These are phyloP conservation scores for Bromus sterilis DNA, from an alignment of 176 grass and related monocot species.

Conservation along the genomic window DNA sequence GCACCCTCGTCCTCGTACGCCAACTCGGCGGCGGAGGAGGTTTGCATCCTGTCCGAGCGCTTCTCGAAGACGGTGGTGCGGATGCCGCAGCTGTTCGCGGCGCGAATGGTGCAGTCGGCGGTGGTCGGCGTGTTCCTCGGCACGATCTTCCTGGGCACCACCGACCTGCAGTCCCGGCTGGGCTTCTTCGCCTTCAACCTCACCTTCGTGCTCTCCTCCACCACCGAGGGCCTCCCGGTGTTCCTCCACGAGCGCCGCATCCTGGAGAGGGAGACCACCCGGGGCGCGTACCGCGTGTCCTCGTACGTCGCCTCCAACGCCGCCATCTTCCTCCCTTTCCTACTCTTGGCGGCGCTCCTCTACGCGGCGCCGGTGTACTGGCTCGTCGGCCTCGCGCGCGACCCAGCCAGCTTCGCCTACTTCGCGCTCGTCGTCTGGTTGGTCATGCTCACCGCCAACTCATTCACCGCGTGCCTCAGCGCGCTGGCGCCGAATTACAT, in stretches of 20 bases:
- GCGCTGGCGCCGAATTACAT: slow-evolving; percentile 83
- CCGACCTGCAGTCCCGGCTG: slow-evolving; percentile 54
- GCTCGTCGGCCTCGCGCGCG: slow-evolving; percentile 56
- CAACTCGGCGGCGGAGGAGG: slow-evolving; percentile 46
- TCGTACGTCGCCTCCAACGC: slow-evolving; percentile 71
- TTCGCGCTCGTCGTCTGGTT: slow-evolving; percentile 83
- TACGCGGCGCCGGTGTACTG: slow-evolving; percentile 79
- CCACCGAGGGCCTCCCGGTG: slow-evolving; percentile 67
- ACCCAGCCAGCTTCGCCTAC: slow-evolving; percentile 55
- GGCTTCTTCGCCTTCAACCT: slow-evolving; percentile 94
- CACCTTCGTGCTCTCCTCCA: slow-evolving; percentile 81
- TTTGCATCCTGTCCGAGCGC: slow-evolving; percentile 38
- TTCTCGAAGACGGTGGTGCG: slow-evolving; percentile 59
- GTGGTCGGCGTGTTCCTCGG: slow-evolving; percentile 55
- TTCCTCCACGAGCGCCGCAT: slow-evolving; percentile 79
- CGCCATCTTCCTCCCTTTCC: slow-evolving; percentile 57
- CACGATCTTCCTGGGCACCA: slow-evolving; percentile 58
- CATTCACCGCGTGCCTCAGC: slow-evolving; percentile 67
- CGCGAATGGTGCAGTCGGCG: slow-evolving; percentile 53
- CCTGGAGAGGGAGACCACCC: slow-evolving; percentile 70
- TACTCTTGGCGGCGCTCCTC: slow-evolving; percentile 47
- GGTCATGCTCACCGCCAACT: slow-evolving; percentile 81
- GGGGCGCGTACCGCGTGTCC: slow-evolving; percentile 75
- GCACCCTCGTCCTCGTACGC: slow-evolving; percentile 24
- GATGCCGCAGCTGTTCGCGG: slow-evolving; percentile 59